Evolutionary conservation across 1,139 yeast genomes (phyloP).

Genomic region (Meyerozyma guilliermondii): DNA sequence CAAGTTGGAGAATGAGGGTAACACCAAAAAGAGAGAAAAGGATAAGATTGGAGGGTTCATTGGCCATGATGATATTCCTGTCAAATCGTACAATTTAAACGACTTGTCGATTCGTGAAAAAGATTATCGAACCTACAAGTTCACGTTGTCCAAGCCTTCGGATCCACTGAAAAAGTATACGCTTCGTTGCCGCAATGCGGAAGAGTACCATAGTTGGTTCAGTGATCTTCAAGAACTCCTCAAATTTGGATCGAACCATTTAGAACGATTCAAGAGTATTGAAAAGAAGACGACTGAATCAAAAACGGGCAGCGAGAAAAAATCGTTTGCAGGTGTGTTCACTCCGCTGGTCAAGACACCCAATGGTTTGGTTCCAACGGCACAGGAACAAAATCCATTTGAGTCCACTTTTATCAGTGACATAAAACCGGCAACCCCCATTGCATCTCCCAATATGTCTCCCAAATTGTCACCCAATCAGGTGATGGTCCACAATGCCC

Average conservation of each 20-base stretch:
- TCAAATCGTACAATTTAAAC: conserved; percentile 40
- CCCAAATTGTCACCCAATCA: conserved; percentile 14
- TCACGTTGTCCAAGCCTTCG: conserved; percentile 26
- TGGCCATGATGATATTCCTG: conserved; percentile 37
- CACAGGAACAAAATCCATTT: conserved; percentile 33
- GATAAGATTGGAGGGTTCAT: conserved; percentile 40
- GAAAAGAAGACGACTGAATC: conserved; percentile 26
- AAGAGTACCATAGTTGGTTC: conserved; percentile 33
- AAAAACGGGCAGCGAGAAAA: neutral
- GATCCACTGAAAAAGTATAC: conserved; percentile 29
- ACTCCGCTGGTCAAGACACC: conserved; percentile 39
- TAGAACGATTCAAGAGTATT: conserved; percentile 30
- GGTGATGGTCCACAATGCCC: neutral
- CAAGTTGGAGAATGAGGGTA: conserved; percentile 25
- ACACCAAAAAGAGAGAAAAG: conserved; percentile 17
- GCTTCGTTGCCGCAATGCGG: conserved; percentile 30
- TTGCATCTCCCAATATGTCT: conserved; percentile 7
- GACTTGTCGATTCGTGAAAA: conserved; percentile 30
- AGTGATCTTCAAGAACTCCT: conserved; percentile 36
- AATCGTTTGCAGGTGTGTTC: conserved; percentile 25
- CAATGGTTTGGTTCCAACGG: conserved; percentile 10
- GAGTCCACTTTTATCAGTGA: conserved; percentile 26
- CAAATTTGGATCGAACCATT: conserved; percentile 31
- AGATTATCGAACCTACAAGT: conserved; percentile 31
- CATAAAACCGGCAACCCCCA: conserved; percentile 7